Conservation (phyloP, 75 land plant genomes). For the Sequoia sempervirens region DNA sequence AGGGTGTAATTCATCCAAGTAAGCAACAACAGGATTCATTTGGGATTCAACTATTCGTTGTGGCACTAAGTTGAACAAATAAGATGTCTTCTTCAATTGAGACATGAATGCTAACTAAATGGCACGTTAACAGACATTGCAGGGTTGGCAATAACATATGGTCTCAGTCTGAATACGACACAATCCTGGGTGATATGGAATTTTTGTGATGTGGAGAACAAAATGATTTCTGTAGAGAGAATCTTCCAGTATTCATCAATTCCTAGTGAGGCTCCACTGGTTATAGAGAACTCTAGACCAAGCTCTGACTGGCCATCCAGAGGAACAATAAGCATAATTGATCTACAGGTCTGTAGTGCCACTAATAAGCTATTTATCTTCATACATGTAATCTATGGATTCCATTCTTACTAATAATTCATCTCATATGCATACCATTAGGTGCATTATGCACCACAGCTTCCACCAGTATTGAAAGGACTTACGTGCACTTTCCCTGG, state of each 20-base stretch:
- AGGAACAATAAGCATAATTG: conserved; percentile 46
- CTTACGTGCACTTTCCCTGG: conserved; percentile 52
- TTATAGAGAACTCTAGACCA: conserved; percentile 38
- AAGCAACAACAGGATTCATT: background rate
- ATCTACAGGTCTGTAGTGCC: conserved; percentile 50
- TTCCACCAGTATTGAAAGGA: conserved; percentile 55
- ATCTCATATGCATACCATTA: conserved; percentile 13
- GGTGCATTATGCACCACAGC: conserved; percentile 71
- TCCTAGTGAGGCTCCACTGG: conserved; percentile 75
- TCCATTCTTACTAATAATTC: background rate
- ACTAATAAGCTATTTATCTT: background rate
- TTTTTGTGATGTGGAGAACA: conserved; percentile 71
- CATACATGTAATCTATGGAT: background rate
- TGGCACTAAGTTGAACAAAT: background rate
- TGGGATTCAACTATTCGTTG: background rate
- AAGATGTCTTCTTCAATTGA: background rate
- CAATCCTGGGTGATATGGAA: conserved; percentile 60
- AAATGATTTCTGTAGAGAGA: conserved; percentile 81
- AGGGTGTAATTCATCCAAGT: conserved; percentile 64
- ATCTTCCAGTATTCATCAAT: conserved; percentile 68
- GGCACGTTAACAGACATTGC: conserved; percentile 49
- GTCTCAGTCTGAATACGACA: conserved; percentile 55
- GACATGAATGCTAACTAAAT: background rate
- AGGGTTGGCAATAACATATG: conserved; percentile 82
- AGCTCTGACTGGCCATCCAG: conserved; percentile 52